Evolutionary conservation across 2,329 filamentous ascomycete species (phyloP), one percentile per base, ranked within the genome.

Genomic region (Hypomyces perniciosus): DNA sequence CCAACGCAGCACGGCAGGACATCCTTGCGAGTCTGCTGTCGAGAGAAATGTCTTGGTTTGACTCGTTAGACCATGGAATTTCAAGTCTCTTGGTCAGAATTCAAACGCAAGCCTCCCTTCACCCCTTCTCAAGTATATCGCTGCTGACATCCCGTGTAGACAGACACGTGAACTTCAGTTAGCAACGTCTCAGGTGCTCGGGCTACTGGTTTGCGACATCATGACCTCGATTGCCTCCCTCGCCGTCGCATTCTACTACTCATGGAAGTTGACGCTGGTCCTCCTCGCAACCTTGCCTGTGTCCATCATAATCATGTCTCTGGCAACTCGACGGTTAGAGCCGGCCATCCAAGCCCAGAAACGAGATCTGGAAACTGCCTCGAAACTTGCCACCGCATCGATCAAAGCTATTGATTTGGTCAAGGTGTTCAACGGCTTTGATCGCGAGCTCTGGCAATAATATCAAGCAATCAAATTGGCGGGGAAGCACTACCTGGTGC

Each of bases 261-360:
- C 88, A 0, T 96, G 88, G 89, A 85, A 85, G 55, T 75, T 97
- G 12, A 90, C 91, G 0, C 72, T 96, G 0, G 83, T 95, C 3
- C 84, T 92, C 8, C 72, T 95, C 3, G 79, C 85, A 0, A 85
- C 83, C 0, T 73, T 90, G 0, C 89, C 92, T 0, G 55, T 92
- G 1, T 83, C 88, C 5, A 73, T 80, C 2, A 51, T 81, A 1
- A 61, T 84, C 1, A 74, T 93, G 1, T 74, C 72, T 1, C 67
- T 83, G 8, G 71, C 88, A 2, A 84, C 84, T 2, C 72, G 73
- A 2, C 75, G 73, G 35, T 74, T 93, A 34, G 79, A 85, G 33
- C 70, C 77, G 3, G 83, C 83, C 8, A 84, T 92, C n/a, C 75
- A 80, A 55, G 72, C 72, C 2, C 90, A 96, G 60, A 84, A 86